Base-by-base conservation (phyloP, 2,329 filamentous ascomycete species). In the Aspergillus amoenus region DNA sequence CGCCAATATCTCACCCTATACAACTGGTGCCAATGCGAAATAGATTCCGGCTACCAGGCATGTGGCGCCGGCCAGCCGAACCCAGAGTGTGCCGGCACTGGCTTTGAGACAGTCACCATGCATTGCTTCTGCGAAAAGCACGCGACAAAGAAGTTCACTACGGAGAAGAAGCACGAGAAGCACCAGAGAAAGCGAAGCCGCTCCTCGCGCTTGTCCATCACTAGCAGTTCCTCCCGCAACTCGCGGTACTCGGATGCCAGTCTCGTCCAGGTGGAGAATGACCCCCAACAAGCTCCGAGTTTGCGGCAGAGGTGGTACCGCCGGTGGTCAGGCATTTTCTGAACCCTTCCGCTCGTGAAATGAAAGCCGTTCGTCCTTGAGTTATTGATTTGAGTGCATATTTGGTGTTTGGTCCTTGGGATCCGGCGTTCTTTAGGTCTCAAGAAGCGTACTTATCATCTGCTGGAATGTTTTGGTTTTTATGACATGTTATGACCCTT, bases 51-150 rank as follows among this genome's bases (percentile, higher is more conserved):
- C 15, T 61, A 70, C 43, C 67, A 61, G 37, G 52, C 67, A 44
- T 75, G 73, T 42, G 57, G 68, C 11, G 61, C 61, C 30, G 62
- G 66, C 44, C 34, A 37, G 15, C 34, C 34, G 15, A 3, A 37
- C 15, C 63, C 64, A 18, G 65, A 64, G 46, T 66, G 68, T 42
- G 62, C 53, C 52, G 63, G 57, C 52, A 63, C 67, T 11, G 70
- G 69, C 1, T 48, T 73, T 15, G 67, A 76, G 49, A 72, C 69
- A 2, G 71, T 74, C 3, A 71, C 70, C 41, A 70, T 76, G 71
- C 70, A 76, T 43, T 75, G 72, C 52, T 76, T 73, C 63, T 75
- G 73, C 61, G 64, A 72, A 55, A 59, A 60, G 3, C 73, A 76
- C 44, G 72, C 71, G 24, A 70, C 65, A 9, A 70, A 59, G 18